A percentile compares a stretch with the other conserved stretches of the same genome.
Conservation (phyloP, 1,284 basidiomycete genomes). For the Pisolithus thermaeus region DNA sequence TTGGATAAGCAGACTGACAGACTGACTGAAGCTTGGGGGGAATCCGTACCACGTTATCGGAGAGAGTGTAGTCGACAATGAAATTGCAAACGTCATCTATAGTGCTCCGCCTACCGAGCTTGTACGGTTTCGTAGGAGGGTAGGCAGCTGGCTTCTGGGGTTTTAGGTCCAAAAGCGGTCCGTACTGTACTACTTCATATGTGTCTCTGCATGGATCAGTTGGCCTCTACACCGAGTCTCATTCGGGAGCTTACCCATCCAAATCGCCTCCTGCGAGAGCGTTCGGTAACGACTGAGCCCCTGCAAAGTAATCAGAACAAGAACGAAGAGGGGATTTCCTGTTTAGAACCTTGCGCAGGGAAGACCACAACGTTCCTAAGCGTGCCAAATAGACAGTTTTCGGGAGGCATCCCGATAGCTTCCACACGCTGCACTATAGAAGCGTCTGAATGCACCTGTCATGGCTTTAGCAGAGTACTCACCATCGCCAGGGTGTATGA, state of each 20-base stretch:
- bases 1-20: not conserved
- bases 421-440: slow-evolving; percentile 57
- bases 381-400: slow-evolving; percentile 53
- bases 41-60: slow-evolving; percentile 58
- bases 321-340: not conserved
- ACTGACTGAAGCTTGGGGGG: not conserved
- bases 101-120: slow-evolving; percentile 50
- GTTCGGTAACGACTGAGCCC: slow-evolving; percentile 58
- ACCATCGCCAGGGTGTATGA: slow-evolving; percentile 69
- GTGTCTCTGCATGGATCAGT: slow-evolving; percentile 36
- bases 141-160: slow-evolving; percentile 52
- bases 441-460: slow-evolving; percentile 2
- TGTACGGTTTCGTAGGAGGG: slow-evolving; percentile 31
- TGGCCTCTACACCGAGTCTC: slow-evolving; percentile 12
- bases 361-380: slow-evolving; percentile 72
- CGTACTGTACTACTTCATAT: slow-evolving; percentile 48
- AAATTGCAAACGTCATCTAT: slow-evolving; percentile 78
- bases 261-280: slow-evolving; percentile 69
- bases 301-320: slow-evolving; percentile 28
- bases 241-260: slow-evolving; percentile 48
- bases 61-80: slow-evolving; percentile 77
- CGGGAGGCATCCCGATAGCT: slow-evolving; percentile 67
- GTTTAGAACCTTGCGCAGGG: slow-evolving; percentile 46
- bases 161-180: slow-evolving; percentile 45
- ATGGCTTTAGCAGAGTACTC: slow-evolving; percentile 9